These are phyloP conservation scores for Hypoxylon perforatum DNA, from an alignment of 495 filamentous ascomycete genomes.

Conservation along the genomic window DNA sequence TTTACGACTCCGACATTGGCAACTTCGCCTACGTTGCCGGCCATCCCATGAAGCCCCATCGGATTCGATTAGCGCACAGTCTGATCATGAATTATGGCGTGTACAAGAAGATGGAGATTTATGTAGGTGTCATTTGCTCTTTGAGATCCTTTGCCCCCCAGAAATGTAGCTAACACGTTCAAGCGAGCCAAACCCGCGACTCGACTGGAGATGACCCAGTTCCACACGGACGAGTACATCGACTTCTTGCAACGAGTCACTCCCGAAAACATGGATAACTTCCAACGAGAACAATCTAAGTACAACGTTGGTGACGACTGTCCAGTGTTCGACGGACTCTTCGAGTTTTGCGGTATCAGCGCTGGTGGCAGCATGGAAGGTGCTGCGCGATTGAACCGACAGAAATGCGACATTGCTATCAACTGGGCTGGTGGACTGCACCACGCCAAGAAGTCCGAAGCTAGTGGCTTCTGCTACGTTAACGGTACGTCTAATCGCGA, in stretches of 20 bases:
- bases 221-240: constrained; percentile 99
- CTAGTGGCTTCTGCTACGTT: constrained; percentile 97
- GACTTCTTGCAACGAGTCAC: constrained; percentile 97
- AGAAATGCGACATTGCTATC: constrained; percentile 96
- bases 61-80: constrained; percentile 95
- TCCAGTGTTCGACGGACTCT: constrained; percentile 96
- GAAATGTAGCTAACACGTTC: constrained; percentile 6
- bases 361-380: constrained; percentile 98
- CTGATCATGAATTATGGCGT: constrained; percentile 99
- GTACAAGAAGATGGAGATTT: constrained; percentile 99
- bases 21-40: constrained; percentile 98
- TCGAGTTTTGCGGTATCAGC: constrained; percentile 98
- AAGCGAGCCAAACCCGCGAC: constrained; percentile 97
- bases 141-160: not conserved
- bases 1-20: constrained; percentile 97
- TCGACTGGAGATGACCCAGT: constrained; percentile 98
- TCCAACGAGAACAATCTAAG: constrained; percentile 89
- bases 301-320: constrained; percentile 99
- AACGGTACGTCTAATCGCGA: constrained; percentile 72
- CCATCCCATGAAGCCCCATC: constrained; percentile 99
- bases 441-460: constrained; percentile 97
- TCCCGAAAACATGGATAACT: constrained; percentile 97
- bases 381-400: constrained; percentile 87
- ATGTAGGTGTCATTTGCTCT: constrained; percentile 66
- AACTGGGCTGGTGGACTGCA: constrained; percentile 98